A percentile compares a stretch with the other conserved stretches of the same genome.
phyloP scores from a whole-genome alignment of 2,329 filamentous ascomycete species.

The Neofusicoccum umdonicola region DNA sequence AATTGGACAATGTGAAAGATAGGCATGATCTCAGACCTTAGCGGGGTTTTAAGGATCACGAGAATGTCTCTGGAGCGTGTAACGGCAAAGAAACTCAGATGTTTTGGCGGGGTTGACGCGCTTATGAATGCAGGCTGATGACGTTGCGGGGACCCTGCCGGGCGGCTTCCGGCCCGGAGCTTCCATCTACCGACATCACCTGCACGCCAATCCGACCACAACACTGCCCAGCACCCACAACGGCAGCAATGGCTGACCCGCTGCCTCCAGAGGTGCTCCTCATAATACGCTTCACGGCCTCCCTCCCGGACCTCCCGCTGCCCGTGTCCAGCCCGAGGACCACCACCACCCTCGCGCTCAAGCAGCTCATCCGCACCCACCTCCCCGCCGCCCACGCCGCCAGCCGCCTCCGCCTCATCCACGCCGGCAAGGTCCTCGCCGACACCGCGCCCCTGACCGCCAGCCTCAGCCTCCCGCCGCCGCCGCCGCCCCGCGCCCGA shows the following conservation, averaged over 20 bases:
- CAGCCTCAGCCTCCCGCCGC: slow-evolving; percentile 64
- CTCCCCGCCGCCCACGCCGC: slow-evolving; percentile 62
- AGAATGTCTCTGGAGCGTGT: neutral
- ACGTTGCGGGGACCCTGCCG: neutral
- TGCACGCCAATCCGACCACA: neutral
- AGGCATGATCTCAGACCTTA: slow-evolving; percentile 48
- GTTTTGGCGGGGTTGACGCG: slow-evolving; percentile 1
- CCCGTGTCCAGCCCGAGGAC: slow-evolving; percentile 66
- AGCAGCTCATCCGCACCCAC: slow-evolving; percentile 73
- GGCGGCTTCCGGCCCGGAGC: neutral
- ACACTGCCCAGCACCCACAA: neutral
- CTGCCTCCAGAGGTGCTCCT: slow-evolving; percentile 39
- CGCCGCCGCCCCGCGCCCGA: slow-evolving; percentile 48
- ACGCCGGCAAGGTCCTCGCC: slow-evolving; percentile 80
- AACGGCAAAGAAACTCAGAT: neutral
- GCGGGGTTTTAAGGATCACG: neutral
- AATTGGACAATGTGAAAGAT: slow-evolving; percentile 69
- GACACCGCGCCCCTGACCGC: slow-evolving; percentile 67
- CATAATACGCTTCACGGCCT: slow-evolving; percentile 85
- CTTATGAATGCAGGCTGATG: neutral
- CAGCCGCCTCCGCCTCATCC: slow-evolving; percentile 81
- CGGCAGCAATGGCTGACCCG: slow-evolving; percentile 1
- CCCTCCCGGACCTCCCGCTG: slow-evolving; percentile 78
- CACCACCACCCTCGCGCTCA: slow-evolving; percentile 75
- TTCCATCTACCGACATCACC: neutral